phyloP scores from a whole-genome alignment of 495 filamentous ascomycete genomes.

The Aspergillus indologenus region DNA sequence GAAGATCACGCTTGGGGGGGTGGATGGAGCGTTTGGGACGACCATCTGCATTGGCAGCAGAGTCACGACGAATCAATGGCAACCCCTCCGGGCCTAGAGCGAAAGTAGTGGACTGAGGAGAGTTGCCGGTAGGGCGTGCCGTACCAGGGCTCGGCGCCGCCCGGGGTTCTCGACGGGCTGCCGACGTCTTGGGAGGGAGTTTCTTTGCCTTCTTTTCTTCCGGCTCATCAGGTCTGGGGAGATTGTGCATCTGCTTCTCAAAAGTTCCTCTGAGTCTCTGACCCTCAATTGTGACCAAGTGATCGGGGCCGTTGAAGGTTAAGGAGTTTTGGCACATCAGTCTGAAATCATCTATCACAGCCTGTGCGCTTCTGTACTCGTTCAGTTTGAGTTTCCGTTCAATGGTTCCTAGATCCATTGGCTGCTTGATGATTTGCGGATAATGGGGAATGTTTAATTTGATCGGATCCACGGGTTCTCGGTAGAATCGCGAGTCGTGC shows the following conservation, averaged over 20 bases:
- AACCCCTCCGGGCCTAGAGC: slow-evolving; percentile 78
- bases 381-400: slow-evolving; percentile 73
- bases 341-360: slow-evolving; percentile 66
- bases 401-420: slow-evolving; percentile 81
- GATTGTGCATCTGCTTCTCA: slow-evolving; percentile 52
- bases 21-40: slow-evolving; percentile 94
- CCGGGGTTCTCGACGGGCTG: slow-evolving; percentile 53
- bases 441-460: slow-evolving; percentile 71
- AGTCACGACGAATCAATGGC: slow-evolving; percentile 91
- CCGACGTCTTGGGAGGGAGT: slow-evolving; percentile 45
- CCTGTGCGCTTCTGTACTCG: slow-evolving; percentile 60
- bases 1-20: slow-evolving; percentile 83
- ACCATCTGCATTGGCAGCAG: slow-evolving; percentile 61
- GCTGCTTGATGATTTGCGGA: slow-evolving; percentile 62
- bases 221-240: slow-evolving; percentile 49
- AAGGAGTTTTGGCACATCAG: slow-evolving; percentile 73
- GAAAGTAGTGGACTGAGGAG: slow-evolving; percentile 62
- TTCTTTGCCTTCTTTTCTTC: slow-evolving; percentile 64
- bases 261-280: slow-evolving; percentile 59
- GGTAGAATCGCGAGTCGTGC: slow-evolving; percentile 68
- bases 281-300: slow-evolving; percentile 64
- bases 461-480: slow-evolving; percentile 67
- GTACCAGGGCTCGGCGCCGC: slow-evolving; percentile 36
- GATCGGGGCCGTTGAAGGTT: slow-evolving; percentile 76
- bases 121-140: slow-evolving; percentile 36